phyloP scores from a whole-genome alignment of 2,329 filamentous ascomycete species.

The Cytospora piceicola region DNA sequence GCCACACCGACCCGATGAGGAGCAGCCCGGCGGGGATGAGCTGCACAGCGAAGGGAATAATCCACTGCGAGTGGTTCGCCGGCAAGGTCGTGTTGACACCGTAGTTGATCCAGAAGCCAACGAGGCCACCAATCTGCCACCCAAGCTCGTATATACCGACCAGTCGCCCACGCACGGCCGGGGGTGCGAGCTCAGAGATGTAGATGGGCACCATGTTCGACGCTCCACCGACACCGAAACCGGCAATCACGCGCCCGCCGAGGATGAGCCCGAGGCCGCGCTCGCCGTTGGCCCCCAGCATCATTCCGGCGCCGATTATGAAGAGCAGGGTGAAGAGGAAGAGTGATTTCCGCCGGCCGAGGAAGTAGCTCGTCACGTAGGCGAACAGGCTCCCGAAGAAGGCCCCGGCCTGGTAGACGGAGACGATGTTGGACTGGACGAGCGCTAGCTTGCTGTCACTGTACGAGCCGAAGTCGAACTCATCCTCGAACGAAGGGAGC shows the following conservation, averaged over 20 bases:
- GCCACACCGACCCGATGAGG: constrained; percentile 60
- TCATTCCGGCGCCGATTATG: constrained; percentile 71
- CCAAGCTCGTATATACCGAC: constrained; percentile 70
- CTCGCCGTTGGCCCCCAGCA: constrained; percentile 66
- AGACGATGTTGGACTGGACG: constrained; percentile 76
- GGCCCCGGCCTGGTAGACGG: constrained; percentile 79
- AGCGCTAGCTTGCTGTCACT: constrained; percentile 54
- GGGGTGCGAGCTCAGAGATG: constrained; percentile 63
- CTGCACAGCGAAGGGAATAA: constrained; percentile 68
- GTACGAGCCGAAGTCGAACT: constrained; percentile 67
- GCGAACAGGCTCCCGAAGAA: constrained; percentile 79
- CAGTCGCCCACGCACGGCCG: constrained; percentile 65
- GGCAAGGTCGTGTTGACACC: constrained; percentile 58
- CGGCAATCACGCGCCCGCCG: constrained; percentile 65
- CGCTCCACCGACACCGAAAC: constrained; percentile 64
- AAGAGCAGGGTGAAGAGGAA: constrained; percentile 66
- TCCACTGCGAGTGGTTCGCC: constrained; percentile 59
- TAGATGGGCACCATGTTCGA: constrained; percentile 68
- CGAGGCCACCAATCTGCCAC: constrained; percentile 65
- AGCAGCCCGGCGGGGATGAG: constrained; percentile 67
- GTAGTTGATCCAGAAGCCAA: constrained; percentile 70
- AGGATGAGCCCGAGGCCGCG: constrained; percentile 68
- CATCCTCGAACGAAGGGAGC: constrained; percentile 68
- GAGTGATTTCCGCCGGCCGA: constrained; percentile 69
- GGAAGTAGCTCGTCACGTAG: constrained; percentile 67